These are phyloP conservation scores for Trametes meyenii DNA, from an alignment of 768 basidiomycete genomes.

Conservation along the genomic window DNA sequence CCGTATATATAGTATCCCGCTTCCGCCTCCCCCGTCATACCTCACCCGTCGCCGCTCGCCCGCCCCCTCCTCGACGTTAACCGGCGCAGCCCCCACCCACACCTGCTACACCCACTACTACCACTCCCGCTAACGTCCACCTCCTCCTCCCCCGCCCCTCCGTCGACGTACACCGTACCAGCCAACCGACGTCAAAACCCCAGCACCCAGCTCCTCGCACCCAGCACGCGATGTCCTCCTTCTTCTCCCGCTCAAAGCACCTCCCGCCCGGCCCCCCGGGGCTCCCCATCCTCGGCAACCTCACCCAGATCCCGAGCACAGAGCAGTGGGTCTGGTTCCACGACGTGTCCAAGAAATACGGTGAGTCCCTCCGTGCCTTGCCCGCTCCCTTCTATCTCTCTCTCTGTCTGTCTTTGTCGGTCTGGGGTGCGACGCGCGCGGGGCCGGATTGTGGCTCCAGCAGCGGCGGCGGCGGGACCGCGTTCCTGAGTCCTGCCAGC, in stretches of 20 bases:
- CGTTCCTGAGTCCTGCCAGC: no score
- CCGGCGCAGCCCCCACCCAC: not conserved
- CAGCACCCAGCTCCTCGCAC: not conserved
- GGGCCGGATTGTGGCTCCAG: slow-evolving; percentile 8
- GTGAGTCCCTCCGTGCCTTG: not conserved
- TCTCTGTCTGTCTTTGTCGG: not conserved
- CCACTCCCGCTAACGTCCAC: no score
- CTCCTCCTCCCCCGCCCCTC: not conserved
- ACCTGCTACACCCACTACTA: not conserved
- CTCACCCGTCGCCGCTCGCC: not conserved
- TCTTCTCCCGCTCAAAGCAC: slow-evolving; percentile 17
- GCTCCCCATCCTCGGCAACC: slow-evolving; percentile 37
- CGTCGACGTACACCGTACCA: no score
- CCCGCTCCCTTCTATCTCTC: not conserved
- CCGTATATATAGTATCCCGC: not conserved
- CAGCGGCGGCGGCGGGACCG: not conserved
- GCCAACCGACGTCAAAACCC: not conserved
- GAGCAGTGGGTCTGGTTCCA: slow-evolving; percentile 23
- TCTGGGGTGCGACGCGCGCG: not conserved
- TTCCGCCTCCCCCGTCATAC: not conserved
- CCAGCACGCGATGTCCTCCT: not conserved
- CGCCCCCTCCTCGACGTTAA: not conserved
- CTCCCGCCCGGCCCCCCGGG: slow-evolving; percentile 38
- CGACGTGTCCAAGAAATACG: slow-evolving; percentile 21
- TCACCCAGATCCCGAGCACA: slow-evolving; percentile 32